Conservation (phyloP, 441 rosid genomes). For the Viola pubescens region DNA sequence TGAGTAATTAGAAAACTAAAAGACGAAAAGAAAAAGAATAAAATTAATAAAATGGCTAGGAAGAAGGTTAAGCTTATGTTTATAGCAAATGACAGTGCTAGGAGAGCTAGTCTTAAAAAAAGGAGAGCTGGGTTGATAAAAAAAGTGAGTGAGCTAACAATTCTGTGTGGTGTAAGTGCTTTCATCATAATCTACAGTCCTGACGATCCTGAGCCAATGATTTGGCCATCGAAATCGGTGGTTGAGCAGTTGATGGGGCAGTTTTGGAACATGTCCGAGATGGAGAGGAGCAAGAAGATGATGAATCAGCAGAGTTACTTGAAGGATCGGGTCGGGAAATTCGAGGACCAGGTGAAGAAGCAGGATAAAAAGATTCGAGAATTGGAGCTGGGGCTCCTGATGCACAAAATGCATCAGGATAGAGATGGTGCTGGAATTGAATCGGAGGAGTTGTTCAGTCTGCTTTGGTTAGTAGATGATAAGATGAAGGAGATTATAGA, state of each 20-base stretch:
- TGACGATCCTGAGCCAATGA: constrained; percentile 26
- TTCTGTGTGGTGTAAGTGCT: constrained; percentile 30
- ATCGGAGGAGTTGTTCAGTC: constrained; percentile 3
- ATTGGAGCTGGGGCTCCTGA: constrained; percentile 21
- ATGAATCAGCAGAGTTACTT: constrained; percentile 32
- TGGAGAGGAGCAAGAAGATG: constrained; percentile 32
- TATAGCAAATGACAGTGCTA: constrained; percentile 20
- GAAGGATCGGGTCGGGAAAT: constrained; percentile 27
- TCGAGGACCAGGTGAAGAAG: constrained; percentile 27
- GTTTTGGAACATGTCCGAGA: constrained; percentile 25
- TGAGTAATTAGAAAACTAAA: too few relatives aligned
- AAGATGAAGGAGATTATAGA: constrained; percentile 20
- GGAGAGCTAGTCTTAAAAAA: constrained; percentile 24
- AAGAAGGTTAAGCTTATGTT: constrained; percentile 30
- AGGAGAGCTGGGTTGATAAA: constrained; percentile 29
- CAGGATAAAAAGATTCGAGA: constrained; percentile 21
- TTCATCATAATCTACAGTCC: constrained; percentile 33
- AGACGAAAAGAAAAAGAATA: background rate
- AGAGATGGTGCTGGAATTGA: constrained; percentile 13
- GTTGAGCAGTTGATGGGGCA: constrained; percentile 17
- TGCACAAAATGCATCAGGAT: constrained; percentile 21
- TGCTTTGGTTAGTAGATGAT: constrained; percentile 23
- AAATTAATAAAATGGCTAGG: constrained; percentile 16
- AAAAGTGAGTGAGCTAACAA: constrained; percentile 30
- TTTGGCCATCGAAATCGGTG: constrained; percentile 27